phyloP scores from a whole-genome alignment of 345 rosid genomes.

The Pugionium cornutum region DNA sequence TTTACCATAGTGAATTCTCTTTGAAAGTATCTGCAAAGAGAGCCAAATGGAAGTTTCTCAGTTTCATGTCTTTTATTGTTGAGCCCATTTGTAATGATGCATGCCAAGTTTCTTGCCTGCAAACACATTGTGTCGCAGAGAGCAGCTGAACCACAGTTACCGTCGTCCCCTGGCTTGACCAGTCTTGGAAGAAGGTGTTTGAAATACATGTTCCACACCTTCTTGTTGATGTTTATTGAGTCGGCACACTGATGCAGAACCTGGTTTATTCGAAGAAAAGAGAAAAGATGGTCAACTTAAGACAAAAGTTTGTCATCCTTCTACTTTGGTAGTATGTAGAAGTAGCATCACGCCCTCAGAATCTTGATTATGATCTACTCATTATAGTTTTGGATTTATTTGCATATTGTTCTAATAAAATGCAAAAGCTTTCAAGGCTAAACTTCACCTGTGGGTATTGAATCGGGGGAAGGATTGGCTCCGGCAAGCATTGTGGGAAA shows the following conservation, averaged over 20 bases:
- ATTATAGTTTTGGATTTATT: background rate
- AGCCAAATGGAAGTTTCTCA: background rate
- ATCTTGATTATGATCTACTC: background rate
- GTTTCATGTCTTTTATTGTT: background rate
- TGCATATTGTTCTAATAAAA: background rate
- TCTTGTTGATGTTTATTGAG: constrained; percentile 62
- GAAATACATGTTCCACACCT: constrained; percentile 66
- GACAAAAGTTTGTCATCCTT: constrained; percentile 10
- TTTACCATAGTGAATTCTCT: constrained; percentile 59
- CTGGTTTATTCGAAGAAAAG: constrained; percentile 38
- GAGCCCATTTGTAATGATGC: constrained; percentile 9
- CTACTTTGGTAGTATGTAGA: background rate
- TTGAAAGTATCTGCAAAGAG: constrained; percentile 57
- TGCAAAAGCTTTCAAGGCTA: constrained; percentile 2
- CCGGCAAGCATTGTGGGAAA: constrained; percentile 55
- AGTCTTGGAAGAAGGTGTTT: constrained; percentile 56
- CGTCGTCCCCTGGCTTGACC: constrained; percentile 62
- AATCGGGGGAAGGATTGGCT: constrained; percentile 61
- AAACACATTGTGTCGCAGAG: constrained; percentile 67
- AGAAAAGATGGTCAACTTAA: background rate
- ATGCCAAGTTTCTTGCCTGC: constrained; percentile 48
- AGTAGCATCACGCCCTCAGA: background rate
- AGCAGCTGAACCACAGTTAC: constrained; percentile 67
- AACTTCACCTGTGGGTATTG: constrained; percentile 54
- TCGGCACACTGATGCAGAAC: constrained; percentile 58